phyloP scores from a whole-genome alignment of 2,329 filamentous ascomycete species.

The Tolypocladium sp. region DNA sequence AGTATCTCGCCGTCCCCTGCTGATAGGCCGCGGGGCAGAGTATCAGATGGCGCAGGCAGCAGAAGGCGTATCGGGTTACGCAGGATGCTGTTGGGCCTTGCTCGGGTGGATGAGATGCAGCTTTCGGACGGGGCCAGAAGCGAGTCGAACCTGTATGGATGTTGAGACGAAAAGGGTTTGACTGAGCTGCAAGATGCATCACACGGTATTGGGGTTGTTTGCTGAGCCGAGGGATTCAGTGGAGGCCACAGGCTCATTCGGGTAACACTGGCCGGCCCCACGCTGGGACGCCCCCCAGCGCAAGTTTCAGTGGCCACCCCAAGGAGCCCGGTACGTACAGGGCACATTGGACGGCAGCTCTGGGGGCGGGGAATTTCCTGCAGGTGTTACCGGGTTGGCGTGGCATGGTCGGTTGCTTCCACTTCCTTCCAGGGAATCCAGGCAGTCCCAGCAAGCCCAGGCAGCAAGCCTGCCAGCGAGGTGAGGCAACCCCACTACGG shows the following conservation, averaged over 20 bases:
- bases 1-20: constrained; percentile 1
- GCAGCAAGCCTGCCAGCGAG: background rate
- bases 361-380: background rate
- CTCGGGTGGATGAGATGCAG: background rate
- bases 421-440: background rate
- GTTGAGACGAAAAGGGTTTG: background rate
- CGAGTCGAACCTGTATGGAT: background rate
- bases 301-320: background rate
- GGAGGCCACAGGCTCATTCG: background rate
- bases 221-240: constrained; percentile 5
- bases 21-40: background rate
- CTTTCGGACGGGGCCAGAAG: background rate
- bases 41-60: background rate
- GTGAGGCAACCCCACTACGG: background rate
- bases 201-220: background rate
- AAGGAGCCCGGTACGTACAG: background rate
- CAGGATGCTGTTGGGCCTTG: background rate
- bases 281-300: background rate
- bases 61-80: background rate
- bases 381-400: background rate
- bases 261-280: background rate
- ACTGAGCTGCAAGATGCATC: background rate
- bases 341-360: background rate
- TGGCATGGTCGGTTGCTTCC: background rate
- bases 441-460: background rate